A percentile compares a stretch with the other conserved stretches of the same genome.
Evolutionary conservation across 169 alveolate species (phyloP).

Genomic region (Cryptosporidium meleagridis): DNA sequence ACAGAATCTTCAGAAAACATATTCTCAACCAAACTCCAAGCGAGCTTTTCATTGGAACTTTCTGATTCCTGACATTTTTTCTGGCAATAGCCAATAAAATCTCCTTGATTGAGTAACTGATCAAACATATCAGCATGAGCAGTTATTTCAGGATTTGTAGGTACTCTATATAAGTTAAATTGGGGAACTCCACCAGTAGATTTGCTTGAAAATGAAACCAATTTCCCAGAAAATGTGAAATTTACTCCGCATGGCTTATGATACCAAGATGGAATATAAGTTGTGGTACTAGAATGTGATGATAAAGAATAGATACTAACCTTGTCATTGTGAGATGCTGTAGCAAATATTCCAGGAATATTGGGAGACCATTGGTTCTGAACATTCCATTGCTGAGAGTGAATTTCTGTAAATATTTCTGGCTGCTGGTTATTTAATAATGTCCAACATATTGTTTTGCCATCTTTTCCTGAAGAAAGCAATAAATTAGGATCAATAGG

Average conservation of each 20-base stretch:
- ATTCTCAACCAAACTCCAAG: conserved; percentile 73
- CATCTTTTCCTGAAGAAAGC: conserved; percentile 85
- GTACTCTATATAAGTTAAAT: conserved; percentile 48
- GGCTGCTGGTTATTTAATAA: conserved; percentile 76
- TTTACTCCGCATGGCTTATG: conserved; percentile 77
- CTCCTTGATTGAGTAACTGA: conserved; percentile 51
- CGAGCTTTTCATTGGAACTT: conserved; percentile 45
- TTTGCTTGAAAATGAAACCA: conserved; percentile 47
- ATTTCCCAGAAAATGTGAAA: conserved; percentile 80
- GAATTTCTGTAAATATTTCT: conserved; percentile 74
- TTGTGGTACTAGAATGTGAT: conserved; percentile 76
- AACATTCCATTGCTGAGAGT: conserved; percentile 79
- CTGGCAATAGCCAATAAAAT: conserved; percentile 46
- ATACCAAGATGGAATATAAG: conserved; percentile 79
- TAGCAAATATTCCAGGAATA: conserved; percentile 79
- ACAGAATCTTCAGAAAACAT: conserved; percentile 62
- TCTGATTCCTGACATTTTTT: conserved; percentile 47
- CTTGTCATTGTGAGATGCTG: conserved; percentile 79
- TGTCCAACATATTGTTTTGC: conserved; percentile 84
- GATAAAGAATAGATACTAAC: conserved; percentile 77
- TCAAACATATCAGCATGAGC: conserved; percentile 75
- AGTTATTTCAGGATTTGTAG: conserved; percentile 72
- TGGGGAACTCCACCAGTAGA: not conserved
- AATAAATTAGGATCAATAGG: conserved; percentile 83
- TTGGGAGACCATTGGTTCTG: conserved; percentile 79